These are phyloP conservation scores for Boletus mariae DNA, from an alignment of 1,284 basidiomycete species.

Conservation along the genomic window DNA sequence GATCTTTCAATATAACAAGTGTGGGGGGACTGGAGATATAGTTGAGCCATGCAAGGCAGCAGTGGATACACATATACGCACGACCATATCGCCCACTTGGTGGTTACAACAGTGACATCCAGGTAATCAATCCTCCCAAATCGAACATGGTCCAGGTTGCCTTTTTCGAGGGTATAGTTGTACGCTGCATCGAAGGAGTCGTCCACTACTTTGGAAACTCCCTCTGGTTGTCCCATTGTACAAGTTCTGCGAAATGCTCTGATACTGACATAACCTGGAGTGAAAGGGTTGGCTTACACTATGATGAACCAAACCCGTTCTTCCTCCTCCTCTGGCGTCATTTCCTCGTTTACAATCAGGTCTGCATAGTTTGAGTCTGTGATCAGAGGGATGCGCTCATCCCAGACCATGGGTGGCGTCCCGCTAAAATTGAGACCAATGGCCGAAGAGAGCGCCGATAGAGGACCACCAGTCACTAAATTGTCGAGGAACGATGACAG, in stretches of 20 bases:
- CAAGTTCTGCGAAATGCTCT: constrained; percentile 45
- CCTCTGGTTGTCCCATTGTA: constrained; percentile 55
- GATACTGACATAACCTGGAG: background rate
- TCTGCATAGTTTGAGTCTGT: constrained; percentile 73
- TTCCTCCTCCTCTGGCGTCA: constrained; percentile 60
- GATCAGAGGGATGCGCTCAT: constrained; percentile 65
- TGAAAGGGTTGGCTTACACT: constrained; percentile 47
- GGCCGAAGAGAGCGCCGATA: constrained; percentile 49
- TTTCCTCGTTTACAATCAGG: constrained; percentile 60
- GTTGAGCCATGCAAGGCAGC: constrained; percentile 4
- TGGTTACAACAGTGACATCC: constrained; percentile 73
- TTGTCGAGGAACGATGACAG: constrained; percentile 26
- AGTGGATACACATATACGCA: constrained; percentile 36
- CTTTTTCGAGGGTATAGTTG: constrained; percentile 55
- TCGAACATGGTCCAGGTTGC: constrained; percentile 64
- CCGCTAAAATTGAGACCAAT: constrained; percentile 70
- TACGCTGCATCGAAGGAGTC: constrained; percentile 65
- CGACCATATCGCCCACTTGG: constrained; percentile 80
- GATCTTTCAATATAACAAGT: constrained; percentile 60
- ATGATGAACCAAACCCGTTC: constrained; percentile 68
- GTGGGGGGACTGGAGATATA: constrained; percentile 55
- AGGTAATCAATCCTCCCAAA: constrained; percentile 81
- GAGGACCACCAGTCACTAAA: constrained; percentile 36
- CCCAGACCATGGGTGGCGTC: constrained; percentile 54
- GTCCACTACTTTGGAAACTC: constrained; percentile 66